These are phyloP conservation scores for Triticum urartu DNA, from an alignment of 176 grass and related monocot species.

Conservation along the genomic window DNA sequence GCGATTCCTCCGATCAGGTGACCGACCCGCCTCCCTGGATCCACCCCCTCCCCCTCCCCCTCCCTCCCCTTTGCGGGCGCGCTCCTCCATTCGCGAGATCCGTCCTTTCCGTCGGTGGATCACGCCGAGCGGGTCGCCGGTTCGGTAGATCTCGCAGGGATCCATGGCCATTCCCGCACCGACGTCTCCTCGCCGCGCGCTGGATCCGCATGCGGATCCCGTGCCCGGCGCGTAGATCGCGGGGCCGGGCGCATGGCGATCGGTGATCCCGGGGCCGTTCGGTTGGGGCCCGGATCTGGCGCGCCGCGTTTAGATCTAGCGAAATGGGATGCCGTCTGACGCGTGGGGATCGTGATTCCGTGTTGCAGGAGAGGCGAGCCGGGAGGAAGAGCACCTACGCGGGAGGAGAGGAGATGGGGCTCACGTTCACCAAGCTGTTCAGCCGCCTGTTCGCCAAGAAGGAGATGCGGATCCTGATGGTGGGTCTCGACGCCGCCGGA, in stretches of 20 bases:
- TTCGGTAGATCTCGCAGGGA: background rate
- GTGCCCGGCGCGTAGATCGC: background rate
- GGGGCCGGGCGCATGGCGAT: background rate
- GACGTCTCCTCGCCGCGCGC: background rate
- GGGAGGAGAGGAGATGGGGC: slow-evolving; percentile 50
- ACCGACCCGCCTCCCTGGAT: background rate
- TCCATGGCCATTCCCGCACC: background rate
- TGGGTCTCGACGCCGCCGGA: slow-evolving; percentile 71
- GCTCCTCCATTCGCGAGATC: slow-evolving; percentile 7
- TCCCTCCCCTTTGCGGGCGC: no score
- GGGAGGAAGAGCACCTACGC: background rate
- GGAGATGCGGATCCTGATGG: slow-evolving; percentile 84
- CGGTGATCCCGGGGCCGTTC: background rate
- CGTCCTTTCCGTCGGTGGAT: background rate
- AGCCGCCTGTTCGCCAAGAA: slow-evolving; percentile 80
- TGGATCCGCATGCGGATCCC: slow-evolving; percentile 25
- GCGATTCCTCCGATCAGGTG: slow-evolving; percentile 29
- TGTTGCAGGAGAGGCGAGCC: slow-evolving; percentile 31
- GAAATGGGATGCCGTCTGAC: background rate
- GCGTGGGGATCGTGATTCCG: background rate
- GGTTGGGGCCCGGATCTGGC: slow-evolving; percentile 31
- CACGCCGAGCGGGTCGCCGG: background rate
- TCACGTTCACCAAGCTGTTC: slow-evolving; percentile 79
- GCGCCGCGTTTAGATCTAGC: slow-evolving; percentile 26
- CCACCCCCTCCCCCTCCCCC: background rate